Evolutionary conservation across 2,329 filamentous ascomycete species (phyloP).

Genomic region (Penicillium sp.): DNA sequence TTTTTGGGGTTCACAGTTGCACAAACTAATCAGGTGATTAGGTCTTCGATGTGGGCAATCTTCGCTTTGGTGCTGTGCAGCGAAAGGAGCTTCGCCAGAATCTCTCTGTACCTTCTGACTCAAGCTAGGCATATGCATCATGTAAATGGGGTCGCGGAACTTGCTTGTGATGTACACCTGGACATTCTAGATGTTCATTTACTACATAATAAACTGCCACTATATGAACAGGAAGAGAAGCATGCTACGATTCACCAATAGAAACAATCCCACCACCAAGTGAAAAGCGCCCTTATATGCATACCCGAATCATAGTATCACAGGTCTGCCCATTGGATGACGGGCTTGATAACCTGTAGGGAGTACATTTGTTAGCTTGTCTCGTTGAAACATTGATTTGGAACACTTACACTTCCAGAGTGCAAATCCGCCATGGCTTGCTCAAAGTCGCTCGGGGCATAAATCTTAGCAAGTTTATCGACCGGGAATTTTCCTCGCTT

Average conservation of each 20-base stretch:
- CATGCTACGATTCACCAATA: not conserved
- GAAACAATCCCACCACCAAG: not conserved
- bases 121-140: not conserved
- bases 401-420: constrained; percentile 6
- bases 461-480: constrained; percentile 32
- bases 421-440: constrained; percentile 17
- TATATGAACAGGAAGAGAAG: not conserved
- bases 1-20: not conserved
- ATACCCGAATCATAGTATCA: not conserved
- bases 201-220: not conserved
- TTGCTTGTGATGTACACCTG: not conserved
- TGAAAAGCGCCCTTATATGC: not conserved
- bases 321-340: constrained; percentile 15
- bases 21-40: constrained; percentile 19
- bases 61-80: constrained; percentile 59
- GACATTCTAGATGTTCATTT: too few species aligned
- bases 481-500: constrained; percentile 33
- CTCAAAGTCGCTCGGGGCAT: constrained; percentile 12
- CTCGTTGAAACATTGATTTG: not conserved
- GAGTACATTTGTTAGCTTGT: not conserved
- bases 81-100: constrained; percentile 43
- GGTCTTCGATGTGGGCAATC: constrained; percentile 63
- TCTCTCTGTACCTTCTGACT: constrained; percentile 12
- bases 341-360: constrained; percentile 16
- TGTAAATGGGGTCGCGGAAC: not conserved